phyloP scores from a whole-genome alignment of 345 rosid genomes.

The Boechera retrofracta region DNA sequence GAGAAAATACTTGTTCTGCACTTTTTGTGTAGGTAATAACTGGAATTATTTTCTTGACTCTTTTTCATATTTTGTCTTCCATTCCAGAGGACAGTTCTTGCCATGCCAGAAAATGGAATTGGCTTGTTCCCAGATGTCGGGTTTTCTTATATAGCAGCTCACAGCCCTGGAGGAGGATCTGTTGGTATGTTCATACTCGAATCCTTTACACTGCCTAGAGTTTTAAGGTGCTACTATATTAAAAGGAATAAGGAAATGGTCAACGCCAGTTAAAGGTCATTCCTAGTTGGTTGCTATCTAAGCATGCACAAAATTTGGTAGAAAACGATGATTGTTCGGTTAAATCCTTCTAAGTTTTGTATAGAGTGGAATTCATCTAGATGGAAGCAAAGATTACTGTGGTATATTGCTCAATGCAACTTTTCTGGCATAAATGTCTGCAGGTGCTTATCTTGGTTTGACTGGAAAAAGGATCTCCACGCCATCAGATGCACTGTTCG shows the following conservation, averaged over 20 bases:
- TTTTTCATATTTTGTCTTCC: slow-evolving; percentile 38
- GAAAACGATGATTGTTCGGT: neutral
- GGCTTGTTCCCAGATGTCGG: slow-evolving; percentile 99
- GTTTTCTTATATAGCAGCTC: slow-evolving; percentile 88
- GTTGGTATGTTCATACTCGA: slow-evolving; percentile 60
- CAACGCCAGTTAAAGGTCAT: slow-evolving; percentile 7
- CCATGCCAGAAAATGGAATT: slow-evolving; percentile 98
- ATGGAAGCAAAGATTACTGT: neutral
- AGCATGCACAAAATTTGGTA: neutral
- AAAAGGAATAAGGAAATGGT: slow-evolving; percentile 1
- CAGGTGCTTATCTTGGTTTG: slow-evolving; percentile 87
- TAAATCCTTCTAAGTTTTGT: neutral
- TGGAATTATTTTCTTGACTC: neutral
- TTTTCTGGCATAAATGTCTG: slow-evolving; percentile 19
- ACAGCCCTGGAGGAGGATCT: slow-evolving; percentile 90
- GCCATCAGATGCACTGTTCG: slow-evolving; percentile 78
- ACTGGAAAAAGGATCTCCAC: slow-evolving; percentile 83
- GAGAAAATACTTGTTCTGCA: neutral
- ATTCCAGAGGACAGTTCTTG: slow-evolving; percentile 66
- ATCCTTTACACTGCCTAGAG: slow-evolving; percentile 9
- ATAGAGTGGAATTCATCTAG: neutral
- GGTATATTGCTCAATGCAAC: neutral
- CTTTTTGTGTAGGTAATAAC: neutral
- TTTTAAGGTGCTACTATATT: neutral
- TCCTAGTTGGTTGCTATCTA: neutral